Base-by-base conservation (phyloP, 2,329 filamentous ascomycete species). In the Beauveria sp. region DNA sequence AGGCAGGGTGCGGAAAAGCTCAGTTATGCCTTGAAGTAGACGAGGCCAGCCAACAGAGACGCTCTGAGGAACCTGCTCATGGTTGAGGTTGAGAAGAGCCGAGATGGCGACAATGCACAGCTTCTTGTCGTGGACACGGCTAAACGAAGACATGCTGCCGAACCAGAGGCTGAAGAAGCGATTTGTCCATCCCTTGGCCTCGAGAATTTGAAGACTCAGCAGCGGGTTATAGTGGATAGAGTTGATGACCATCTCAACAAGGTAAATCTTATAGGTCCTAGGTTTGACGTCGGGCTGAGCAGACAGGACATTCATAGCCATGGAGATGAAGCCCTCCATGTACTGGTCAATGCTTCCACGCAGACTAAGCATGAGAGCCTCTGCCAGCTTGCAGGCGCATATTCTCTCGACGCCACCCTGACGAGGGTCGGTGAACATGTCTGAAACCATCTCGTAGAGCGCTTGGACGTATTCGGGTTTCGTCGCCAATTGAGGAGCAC, bases 111-210 rank as follows among this genome's bases (percentile, higher is more conserved):
- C 90, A 69, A 99, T 97, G 65, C 91, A 97, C 28, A 99, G 82
- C 81, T 97, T 99, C 84, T 99, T 99, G 80, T 99, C 95, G 73
- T 99, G 95, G 2, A 99, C 95, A 48, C 95, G 85, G 58, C 86
- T 90, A 78, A 99, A 98, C 70, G 86, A 88, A 65, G 96, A 89
- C 78, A 99, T 99, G 77, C 88, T 96, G 48, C 91, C 91, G 75
- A 99, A 99, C 95, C 95, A 99, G 63, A 96, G 79, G 76, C 91
- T 96, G 80, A 99, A 99, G 79, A 99, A 99, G 72, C 96, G 96
- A 77, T 98, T 98, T 7, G 95, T 98, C 93, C 93, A 97, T 64
- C 86, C 88, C 70, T 96, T 93, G 59, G 82, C 78, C 77, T 99
- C 95, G n/a, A 99, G 83, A 43, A 96, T 86, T 65, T 92, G 88